Evolutionary conservation across 225 moss, liverwort and hornwort genomes (phyloP), one percentile per base, ranked within the genome.

Genomic region (Bryoerythrophyllum caledonicum): DNA sequence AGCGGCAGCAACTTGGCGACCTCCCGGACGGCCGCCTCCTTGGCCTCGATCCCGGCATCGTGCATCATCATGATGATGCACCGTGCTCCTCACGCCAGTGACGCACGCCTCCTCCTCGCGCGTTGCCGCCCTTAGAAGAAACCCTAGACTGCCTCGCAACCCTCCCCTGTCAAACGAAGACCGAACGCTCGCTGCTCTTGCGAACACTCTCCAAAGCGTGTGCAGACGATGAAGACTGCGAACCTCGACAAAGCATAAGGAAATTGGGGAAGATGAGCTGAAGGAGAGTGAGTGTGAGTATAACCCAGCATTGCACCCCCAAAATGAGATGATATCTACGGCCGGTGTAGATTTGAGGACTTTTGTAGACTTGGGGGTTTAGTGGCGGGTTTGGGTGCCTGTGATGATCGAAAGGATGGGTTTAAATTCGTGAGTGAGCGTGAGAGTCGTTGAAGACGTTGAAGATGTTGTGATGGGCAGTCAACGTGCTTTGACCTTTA

Each of bases 11-110:
- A 80, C 84, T 97, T 97, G 46, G 94, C 94, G 34, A 97, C 96
- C 87, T 97, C 96, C 14, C 96, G 90, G 27, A 97, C 96, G 24
- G 96, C 96, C 64, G 94, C 94, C 87, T 97, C 96, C 80, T 94
- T 97, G 79, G 96, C 96, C 83, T 97, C 96, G 48, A 97, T 93
- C 63, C 96, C 94, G 49, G 96, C 88, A 84, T 97, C 96, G 51
- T 92, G 90, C 94, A 92, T 91, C 94, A 97, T 91, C 92, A 90
- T 96, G 72, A 79, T 92, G 68, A 79, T 74, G 86, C 80, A 67
- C 84, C 58, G 71, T 67, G 32, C 78, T 53, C 73, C 54, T 73
- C 80, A 70, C 83, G 52, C 72, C 66, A 57, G 12, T 1, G 26
- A 21, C 25, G 57, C 25, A 21, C 61, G 0, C 49, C 16, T 49